Percentiles rank a stretch among this genome's conserved stretches.
These are phyloP conservation scores for Magnaporthiopsis poae DNA, from an alignment of 2,329 filamentous ascomycete genomes.

Conservation along the genomic window DNA sequence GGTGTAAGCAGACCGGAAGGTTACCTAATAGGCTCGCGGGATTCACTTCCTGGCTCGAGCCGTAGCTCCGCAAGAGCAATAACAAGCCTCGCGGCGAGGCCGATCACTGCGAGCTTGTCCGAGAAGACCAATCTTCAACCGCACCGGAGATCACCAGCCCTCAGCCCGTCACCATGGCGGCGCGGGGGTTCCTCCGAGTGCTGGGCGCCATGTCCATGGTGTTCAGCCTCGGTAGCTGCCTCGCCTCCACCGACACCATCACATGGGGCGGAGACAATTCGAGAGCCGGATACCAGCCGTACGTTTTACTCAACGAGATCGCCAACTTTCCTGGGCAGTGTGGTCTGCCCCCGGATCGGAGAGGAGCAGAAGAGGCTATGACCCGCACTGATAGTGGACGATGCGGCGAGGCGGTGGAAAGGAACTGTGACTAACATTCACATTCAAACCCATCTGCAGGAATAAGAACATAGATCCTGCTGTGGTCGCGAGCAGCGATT, in stretches of 20 bases:
- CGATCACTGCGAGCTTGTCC: background rate
- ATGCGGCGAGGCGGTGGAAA: background rate
- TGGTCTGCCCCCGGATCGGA: too few relatives aligned
- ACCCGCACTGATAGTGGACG: background rate
- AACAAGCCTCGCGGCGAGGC: background rate
- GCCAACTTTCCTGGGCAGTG: too few relatives aligned
- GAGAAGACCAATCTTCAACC: background rate
- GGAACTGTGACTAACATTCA: background rate
- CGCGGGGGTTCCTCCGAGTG: conserved; percentile 2
- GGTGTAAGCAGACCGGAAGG: too few relatives aligned
- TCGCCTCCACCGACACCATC: conserved; percentile 43
- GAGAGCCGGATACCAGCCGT: conserved; percentile 43
- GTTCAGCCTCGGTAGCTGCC: conserved; percentile 23
- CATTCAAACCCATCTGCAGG: conserved; percentile 10
- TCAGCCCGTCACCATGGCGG: background rate
- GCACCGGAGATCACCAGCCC: background rate
- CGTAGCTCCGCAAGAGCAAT: background rate
- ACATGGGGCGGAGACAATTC: conserved; percentile 51
- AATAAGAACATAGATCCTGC: conserved; percentile 56
- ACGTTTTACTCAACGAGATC: conserved; percentile 13
- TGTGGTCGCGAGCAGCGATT: conserved; percentile 44
- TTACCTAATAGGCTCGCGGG: background rate
- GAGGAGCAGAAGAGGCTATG: too few relatives aligned
- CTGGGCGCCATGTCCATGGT: conserved; percentile 21
- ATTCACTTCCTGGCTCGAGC: background rate